Percentiles rank a stretch among this genome's conserved stretches.
Conservation (phyloP, 1,284 basidiomycete genomes). For the Rhodofomes roseus region DNA sequence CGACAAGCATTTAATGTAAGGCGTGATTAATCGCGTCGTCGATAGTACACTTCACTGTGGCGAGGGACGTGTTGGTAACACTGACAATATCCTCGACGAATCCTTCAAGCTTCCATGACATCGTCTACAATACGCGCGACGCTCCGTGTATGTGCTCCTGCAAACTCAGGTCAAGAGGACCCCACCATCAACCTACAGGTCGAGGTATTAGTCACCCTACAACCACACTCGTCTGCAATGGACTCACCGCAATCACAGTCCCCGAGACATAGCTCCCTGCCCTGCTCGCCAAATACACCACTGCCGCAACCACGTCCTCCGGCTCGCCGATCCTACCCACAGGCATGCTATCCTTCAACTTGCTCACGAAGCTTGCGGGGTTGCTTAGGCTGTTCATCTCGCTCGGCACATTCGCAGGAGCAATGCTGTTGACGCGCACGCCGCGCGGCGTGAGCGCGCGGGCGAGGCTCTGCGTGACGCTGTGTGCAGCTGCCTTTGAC, state of each 20-base stretch:
- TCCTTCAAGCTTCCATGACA: no score
- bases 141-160: background rate
- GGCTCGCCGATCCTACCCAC: constrained; percentile 15
- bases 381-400: constrained; percentile 16
- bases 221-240: no score
- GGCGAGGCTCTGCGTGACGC: constrained; percentile 17
- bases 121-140: no score
- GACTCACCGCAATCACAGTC: constrained; percentile 12
- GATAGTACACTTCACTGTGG: no score
- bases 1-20: no score
- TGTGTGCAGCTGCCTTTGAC: constrained; percentile 17
- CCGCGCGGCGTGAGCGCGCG: constrained; percentile 17
- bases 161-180: background rate
- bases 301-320: constrained; percentile 17
- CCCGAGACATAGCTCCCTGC: constrained; percentile 19
- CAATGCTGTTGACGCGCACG: constrained; percentile 20
- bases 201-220: no score
- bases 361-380: constrained; percentile 14
- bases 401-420: constrained; percentile 15
- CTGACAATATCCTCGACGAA: no score
- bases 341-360: constrained; percentile 9
- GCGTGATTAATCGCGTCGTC: no score
- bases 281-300: constrained; percentile 14
- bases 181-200: no score
- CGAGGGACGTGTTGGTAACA: no score